These are phyloP conservation scores for Globisporangium nodosum DNA, from an alignment of 352 stramenopile genomes.

Conservation along the genomic window DNA sequence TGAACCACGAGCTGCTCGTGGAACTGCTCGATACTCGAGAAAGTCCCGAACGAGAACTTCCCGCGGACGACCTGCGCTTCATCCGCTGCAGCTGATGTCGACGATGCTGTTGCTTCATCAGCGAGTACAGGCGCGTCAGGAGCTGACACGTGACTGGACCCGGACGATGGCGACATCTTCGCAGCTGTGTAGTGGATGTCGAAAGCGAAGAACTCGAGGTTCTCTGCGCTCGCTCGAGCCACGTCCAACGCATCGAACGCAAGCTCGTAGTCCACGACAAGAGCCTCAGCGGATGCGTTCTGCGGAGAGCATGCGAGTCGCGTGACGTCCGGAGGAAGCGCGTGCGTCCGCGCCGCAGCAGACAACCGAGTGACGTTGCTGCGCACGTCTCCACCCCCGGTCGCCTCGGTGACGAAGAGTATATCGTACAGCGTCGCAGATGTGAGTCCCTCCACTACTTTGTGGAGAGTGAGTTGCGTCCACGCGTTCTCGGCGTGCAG, in stretches of 20 bases:
- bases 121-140: constrained; percentile 9
- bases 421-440: constrained; percentile 59
- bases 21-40: constrained; percentile 32
- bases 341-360: constrained; percentile 43
- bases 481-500: constrained; percentile 18
- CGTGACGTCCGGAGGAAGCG: constrained; percentile 38
- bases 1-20: constrained; percentile 15
- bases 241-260: constrained; percentile 39
- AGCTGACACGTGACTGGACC: not conserved
- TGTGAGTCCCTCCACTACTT: constrained; percentile 19
- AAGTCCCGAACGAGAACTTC: constrained; percentile 26
- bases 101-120: constrained; percentile 1
- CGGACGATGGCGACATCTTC: not conserved
- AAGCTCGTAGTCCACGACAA: constrained; percentile 39
- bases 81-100: not conserved
- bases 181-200: constrained; percentile 47
- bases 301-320: constrained; percentile 11
- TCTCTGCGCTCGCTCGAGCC: constrained; percentile 15
- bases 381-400: constrained; percentile 41
- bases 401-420: constrained; percentile 47
- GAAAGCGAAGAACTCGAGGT: constrained; percentile 37
- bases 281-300: constrained; percentile 33
- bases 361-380: constrained; percentile 26
- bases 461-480: constrained; percentile 21
- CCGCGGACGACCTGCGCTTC: constrained; percentile 15